phyloP scores from a whole-genome alignment of 1,284 basidiomycete genomes.

The Ceratobasidium sp. region DNA sequence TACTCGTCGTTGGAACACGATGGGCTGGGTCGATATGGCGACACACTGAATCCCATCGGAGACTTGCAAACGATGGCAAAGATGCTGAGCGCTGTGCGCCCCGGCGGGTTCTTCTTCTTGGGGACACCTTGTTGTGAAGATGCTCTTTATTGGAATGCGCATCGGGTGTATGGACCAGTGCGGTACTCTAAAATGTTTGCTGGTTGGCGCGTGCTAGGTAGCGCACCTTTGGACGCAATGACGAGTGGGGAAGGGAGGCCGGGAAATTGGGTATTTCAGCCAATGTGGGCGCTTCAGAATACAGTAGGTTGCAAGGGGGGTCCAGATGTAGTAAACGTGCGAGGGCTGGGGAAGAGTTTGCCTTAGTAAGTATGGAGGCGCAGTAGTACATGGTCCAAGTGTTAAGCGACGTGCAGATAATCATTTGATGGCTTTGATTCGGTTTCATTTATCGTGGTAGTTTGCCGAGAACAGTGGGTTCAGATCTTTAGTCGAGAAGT shows the following conservation, averaged over 20 bases:
- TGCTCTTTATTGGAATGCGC: slow-evolving; percentile 1
- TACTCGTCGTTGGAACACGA: slow-evolving; percentile 3
- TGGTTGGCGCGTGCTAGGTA: neutral
- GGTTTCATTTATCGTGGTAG: too few species aligned
- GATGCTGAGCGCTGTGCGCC: slow-evolving; percentile 5
- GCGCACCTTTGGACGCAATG: neutral
- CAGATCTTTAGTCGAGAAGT: too few species aligned
- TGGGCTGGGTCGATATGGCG: slow-evolving; percentile 9
- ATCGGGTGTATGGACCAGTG: slow-evolving; percentile 3
- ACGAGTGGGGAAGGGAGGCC: neutral
- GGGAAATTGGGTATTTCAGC: slow-evolving; percentile 5
- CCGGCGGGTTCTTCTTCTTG: slow-evolving; percentile 1
- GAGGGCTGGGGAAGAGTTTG: neutral
- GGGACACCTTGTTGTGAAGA: slow-evolving; percentile 1
- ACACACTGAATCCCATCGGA: neutral
- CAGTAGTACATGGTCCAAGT: too few species aligned
- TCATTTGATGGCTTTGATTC: too few species aligned
- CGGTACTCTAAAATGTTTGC: slow-evolving; percentile 8
- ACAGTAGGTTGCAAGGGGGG: slow-evolving; percentile 5
- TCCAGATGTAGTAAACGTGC: neutral
- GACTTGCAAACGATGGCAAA: slow-evolving; percentile 10
- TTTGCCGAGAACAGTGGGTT: too few species aligned
- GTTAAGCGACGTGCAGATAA: too few species aligned
- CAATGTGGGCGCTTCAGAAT: slow-evolving; percentile 9
- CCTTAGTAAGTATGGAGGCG: neutral